These are phyloP conservation scores for Agapanthus africanus DNA, from an alignment of 106 monocot genomes.

Conservation along the genomic window DNA sequence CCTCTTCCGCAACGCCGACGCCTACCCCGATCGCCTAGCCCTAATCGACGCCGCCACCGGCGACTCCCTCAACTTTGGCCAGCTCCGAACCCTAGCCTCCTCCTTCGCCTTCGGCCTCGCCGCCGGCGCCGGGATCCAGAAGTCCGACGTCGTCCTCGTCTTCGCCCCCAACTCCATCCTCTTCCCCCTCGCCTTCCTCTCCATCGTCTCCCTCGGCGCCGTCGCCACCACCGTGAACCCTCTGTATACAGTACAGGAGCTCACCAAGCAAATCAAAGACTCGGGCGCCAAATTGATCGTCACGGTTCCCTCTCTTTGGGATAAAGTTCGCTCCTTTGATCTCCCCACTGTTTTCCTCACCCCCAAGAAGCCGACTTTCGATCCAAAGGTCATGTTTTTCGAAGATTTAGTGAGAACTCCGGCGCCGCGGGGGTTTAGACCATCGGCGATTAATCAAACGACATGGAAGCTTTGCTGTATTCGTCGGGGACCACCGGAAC, in stretches of 20 bases:
- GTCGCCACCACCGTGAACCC: slow-evolving; percentile 85
- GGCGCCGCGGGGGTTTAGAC: background rate
- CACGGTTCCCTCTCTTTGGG: slow-evolving; percentile 31
- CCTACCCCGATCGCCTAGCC: slow-evolving; percentile 40
- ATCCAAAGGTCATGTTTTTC: slow-evolving; percentile 9
- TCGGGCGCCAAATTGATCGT: slow-evolving; percentile 56
- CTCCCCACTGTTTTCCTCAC: slow-evolving; percentile 56
- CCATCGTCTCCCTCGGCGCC: slow-evolving; percentile 69
- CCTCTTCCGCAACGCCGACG: slow-evolving; percentile 47
- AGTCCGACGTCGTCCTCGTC: slow-evolving; percentile 60
- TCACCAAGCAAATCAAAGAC: slow-evolving; percentile 51
- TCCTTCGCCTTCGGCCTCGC: slow-evolving; percentile 46
- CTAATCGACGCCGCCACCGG: slow-evolving; percentile 74
- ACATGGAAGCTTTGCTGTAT: slow-evolving; percentile 70
- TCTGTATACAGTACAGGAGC: slow-evolving; percentile 62
- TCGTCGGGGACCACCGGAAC: slow-evolving; percentile 84
- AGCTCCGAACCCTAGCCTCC: slow-evolving; percentile 43
- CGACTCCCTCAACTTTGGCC: slow-evolving; percentile 43
- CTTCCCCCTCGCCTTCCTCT: slow-evolving; percentile 78
- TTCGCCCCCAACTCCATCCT: slow-evolving; percentile 67
- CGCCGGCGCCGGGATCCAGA: slow-evolving; percentile 28
- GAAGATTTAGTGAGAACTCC: slow-evolving; percentile 20
- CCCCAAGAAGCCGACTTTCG: background rate
- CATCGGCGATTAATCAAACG: slow-evolving; percentile 34
- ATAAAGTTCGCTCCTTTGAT: slow-evolving; percentile 25